Percentiles rank a stretch among this genome's conserved stretches.
phyloP scores from a whole-genome alignment of 257 asterid genomes.

The Nemophila menziesii region DNA sequence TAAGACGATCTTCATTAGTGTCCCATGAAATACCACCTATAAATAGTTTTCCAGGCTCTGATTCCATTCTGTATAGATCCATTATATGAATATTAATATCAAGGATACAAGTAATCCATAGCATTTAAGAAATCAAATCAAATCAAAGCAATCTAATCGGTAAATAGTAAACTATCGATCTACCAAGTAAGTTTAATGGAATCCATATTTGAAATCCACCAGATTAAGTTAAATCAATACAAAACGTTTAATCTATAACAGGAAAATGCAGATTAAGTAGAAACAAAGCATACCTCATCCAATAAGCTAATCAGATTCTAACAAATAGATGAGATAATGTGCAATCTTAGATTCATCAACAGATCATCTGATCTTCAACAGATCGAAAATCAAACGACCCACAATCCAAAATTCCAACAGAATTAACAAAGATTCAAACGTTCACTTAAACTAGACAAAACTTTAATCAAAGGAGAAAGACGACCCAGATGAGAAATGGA shows the following conservation, averaged over 20 bases:
- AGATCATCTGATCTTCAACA: slow-evolving; percentile 43
- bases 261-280: slow-evolving; percentile 39
- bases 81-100: not conserved
- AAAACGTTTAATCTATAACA: slow-evolving; percentile 21
- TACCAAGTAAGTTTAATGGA: slow-evolving; percentile 10
- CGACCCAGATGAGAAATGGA: slow-evolving; percentile 36
- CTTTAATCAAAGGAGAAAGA: slow-evolving; percentile 33
- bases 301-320: slow-evolving; percentile 26
- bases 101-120: not conserved
- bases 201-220: slow-evolving; percentile 3
- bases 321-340: slow-evolving; percentile 23
- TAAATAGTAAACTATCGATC: slow-evolving; percentile 25
- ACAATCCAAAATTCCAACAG: slow-evolving; percentile 34
- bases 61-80: slow-evolving; percentile 51
- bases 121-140: slow-evolving; percentile 10
- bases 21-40: slow-evolving; percentile 99
- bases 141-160: not conserved
- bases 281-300: slow-evolving; percentile 21
- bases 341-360: slow-evolving; percentile 21
- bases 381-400: slow-evolving; percentile 56
- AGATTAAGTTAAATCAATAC: slow-evolving; percentile 14
- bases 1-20: slow-evolving; percentile 75
- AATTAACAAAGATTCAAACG: slow-evolving; percentile 27
- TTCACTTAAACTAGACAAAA: slow-evolving; percentile 21
- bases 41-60: slow-evolving; percentile 72